Percentiles rank a stretch among this genome's conserved stretches.
phyloP scores from a whole-genome alignment of 495 filamentous ascomycete genomes.

The Aspergillus cristatus region DNA sequence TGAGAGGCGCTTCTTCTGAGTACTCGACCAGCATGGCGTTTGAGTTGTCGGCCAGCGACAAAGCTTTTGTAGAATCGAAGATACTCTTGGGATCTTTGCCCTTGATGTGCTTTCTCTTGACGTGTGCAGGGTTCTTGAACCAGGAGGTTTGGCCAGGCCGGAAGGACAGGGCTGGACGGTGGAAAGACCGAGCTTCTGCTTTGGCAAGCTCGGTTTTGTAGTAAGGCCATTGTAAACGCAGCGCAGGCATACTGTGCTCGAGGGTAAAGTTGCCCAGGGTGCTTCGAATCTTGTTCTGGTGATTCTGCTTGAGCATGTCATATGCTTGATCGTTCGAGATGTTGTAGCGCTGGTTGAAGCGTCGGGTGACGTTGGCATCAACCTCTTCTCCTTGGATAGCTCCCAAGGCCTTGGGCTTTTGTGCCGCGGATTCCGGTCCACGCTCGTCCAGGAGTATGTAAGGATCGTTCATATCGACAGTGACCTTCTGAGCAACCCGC shows the following conservation, averaged over 20 bases:
- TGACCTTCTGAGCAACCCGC: conserved; percentile 62
- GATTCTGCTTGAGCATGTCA: conserved; percentile 90
- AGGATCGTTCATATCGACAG: conserved; percentile 85
- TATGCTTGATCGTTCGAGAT: conserved; percentile 95
- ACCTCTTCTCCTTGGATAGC: conserved; percentile 28
- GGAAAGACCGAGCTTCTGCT: conserved; percentile 78
- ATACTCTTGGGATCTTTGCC: conserved; percentile 65
- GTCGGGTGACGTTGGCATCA: conserved; percentile 29
- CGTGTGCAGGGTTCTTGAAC: conserved; percentile 33
- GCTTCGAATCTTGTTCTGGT: conserved; percentile 87
- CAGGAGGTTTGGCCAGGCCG: conserved; percentile 48
- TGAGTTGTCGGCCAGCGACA: conserved; percentile 82
- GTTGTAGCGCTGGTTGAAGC: conserved; percentile 74
- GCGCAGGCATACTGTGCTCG: conserved; percentile 85
- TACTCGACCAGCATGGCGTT: conserved; percentile 83
- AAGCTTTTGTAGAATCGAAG: conserved; percentile 63
- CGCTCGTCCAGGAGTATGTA: conserved; percentile 69
- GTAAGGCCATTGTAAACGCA: conserved; percentile 85
- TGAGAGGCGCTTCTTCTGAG: conserved; percentile 83
- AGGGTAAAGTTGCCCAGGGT: conserved; percentile 76
- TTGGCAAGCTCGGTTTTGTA: conserved; percentile 78
- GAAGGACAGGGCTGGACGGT: conserved; percentile 66
- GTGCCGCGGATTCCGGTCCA: conserved; percentile 38
- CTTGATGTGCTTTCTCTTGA: conserved; percentile 70
- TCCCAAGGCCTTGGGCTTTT: conserved; percentile 28